Base-by-base conservation (phyloP, 176 grass and related monocot species). In the Echinochloa phyllopogon region DNA sequence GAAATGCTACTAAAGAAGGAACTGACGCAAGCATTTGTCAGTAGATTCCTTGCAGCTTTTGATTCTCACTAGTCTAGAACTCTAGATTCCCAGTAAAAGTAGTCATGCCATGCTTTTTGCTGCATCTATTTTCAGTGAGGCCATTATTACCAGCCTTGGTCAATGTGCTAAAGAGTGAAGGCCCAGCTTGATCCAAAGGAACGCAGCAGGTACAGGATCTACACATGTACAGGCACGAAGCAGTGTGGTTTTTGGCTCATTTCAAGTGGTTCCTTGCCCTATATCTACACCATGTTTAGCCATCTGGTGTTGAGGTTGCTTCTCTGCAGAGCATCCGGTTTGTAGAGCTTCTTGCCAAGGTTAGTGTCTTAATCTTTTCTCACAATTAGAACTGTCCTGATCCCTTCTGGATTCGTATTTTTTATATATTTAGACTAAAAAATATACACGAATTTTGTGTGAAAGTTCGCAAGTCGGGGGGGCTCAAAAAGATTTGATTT, bases 21-120 rank as follows among this genome's bases (percentile, higher is more conserved):
- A 70, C 42, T 23, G 42, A 1, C 18, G 24, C 17, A 38, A 56
- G 24, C 14, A 45, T 43, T 27, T 71, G 38, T 9, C 76, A 80
- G 47, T 33, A 86, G 67, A 86, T 86, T 86, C 85, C 78, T 65
- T 9, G n/a, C 69, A 80, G 77, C 77, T 33, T 86, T 75, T 82
- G 38, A 25, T 75, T 63, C 69, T 75, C 20, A 48, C 12, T 44
- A 58, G 24, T 75, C 69, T 24, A 72, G n/a, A 48, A 47, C 69
- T 72, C 39, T 41, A 66, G 38, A 17, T 55, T 65, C 24, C 20
- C 56, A 62, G 51, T 56, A 64, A 0, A 29, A 11, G 44, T 37
- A 78, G 13, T 57, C 23, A 29, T 82, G 65, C 0, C 39, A 36
- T 72, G 15, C 24, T 21, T 53, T 71, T 59, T 44, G 8, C 16